Evolutionary conservation across 257 asterid genomes (phyloP).

Genomic region (Scutellaria baicalensis): DNA sequence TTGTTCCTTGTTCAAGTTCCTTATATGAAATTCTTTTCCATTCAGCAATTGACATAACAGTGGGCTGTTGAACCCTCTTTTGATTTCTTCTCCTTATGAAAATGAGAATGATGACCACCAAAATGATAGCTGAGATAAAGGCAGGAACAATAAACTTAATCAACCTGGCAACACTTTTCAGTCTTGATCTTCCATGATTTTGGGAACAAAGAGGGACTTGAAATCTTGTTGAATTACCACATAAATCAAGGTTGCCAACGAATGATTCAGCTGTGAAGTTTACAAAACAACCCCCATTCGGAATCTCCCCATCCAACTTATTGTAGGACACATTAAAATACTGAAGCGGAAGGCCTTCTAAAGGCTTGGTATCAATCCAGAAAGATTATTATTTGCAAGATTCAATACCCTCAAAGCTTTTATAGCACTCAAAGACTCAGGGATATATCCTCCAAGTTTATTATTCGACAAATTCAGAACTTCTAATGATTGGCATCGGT

Average conservation of each 20-base stretch:
- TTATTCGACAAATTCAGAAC: neutral
- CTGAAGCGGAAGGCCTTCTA: neutral
- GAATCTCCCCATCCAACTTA: neutral
- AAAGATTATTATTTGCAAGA: neutral
- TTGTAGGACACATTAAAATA: constrained; percentile 3
- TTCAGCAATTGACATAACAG: neutral
- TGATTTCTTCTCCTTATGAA: neutral
- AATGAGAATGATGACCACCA: neutral
- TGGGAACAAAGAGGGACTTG: neutral
- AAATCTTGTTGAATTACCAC: neutral
- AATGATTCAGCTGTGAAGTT: neutral
- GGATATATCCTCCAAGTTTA: neutral
- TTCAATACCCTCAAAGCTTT: neutral
- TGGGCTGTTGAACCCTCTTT: neutral
- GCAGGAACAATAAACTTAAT: neutral
- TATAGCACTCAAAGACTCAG: neutral
- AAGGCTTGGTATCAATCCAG: neutral
- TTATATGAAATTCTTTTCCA: neutral
- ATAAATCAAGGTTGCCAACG: neutral
- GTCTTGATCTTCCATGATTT: neutral
- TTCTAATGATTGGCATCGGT: neutral
- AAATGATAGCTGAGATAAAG: neutral
- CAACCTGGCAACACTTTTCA: neutral
- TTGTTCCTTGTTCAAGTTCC: neutral
- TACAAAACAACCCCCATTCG: neutral